A percentile compares a stretch with the other conserved stretches of the same genome.
These are phyloP conservation scores for Xylaria sp. DNA, from an alignment of 495 filamentous ascomycete species.

Conservation along the genomic window DNA sequence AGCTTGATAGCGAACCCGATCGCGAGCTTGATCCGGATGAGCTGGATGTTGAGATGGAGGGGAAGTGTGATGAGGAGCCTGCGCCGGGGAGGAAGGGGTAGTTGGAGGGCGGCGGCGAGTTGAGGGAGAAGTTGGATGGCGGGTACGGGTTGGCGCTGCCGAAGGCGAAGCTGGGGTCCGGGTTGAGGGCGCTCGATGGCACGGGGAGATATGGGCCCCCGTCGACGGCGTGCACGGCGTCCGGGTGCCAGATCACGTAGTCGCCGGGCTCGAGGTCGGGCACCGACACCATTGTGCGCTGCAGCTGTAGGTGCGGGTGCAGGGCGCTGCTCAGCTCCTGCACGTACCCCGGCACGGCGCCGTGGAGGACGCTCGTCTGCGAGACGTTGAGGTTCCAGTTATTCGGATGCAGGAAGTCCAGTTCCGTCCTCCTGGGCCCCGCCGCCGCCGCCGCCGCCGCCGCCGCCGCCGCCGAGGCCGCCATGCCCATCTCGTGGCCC, in stretches of 20 bases:
- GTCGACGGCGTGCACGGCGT: conserved; percentile 48
- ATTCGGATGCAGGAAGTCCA: conserved; percentile 34
- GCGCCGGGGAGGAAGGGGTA: conserved; percentile 1
- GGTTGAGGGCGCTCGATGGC: too few species aligned
- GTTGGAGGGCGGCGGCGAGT: background rate
- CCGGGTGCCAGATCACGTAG: conserved; percentile 91
- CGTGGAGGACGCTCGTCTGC: conserved; percentile 68
- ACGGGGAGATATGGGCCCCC: too few species aligned
- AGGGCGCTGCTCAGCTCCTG: conserved; percentile 73
- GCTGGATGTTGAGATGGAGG: background rate
- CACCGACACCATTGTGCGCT: conserved; percentile 73
- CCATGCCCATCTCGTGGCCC: conserved; percentile 17
- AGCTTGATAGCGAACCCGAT: background rate
- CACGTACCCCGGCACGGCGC: conserved; percentile 74
- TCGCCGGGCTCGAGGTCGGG: conserved; percentile 80
- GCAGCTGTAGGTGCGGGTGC: conserved; percentile 79
- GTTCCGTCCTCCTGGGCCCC: conserved; percentile 18
- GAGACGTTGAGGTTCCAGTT: conserved; percentile 48
- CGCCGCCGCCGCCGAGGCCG: too few species aligned
- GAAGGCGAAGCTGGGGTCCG: conserved; percentile 47
- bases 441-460: too few species aligned
- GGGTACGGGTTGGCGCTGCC: background rate
- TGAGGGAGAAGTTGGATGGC: background rate
- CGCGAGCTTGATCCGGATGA: conserved; percentile 10
- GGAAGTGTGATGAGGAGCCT: background rate